Percentiles rank a stretch among this genome's conserved stretches.
Evolutionary conservation across 2,329 filamentous ascomycete genomes (phyloP).

Genomic region (Ophiostoma himal-ulmi): DNA sequence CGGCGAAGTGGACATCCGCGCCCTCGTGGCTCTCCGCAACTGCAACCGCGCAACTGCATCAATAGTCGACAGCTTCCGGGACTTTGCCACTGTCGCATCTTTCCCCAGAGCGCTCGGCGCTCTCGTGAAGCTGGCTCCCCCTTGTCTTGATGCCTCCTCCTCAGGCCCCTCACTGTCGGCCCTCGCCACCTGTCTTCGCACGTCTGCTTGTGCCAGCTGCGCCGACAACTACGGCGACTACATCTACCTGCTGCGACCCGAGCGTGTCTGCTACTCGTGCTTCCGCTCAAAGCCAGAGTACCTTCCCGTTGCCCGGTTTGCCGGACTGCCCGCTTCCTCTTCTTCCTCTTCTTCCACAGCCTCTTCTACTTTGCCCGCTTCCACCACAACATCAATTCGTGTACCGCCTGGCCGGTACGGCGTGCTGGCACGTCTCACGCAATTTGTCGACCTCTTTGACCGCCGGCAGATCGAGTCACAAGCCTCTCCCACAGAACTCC

Average conservation of each 20-base stretch:
- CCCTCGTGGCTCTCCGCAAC: slow-evolving; percentile 24
- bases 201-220: slow-evolving; percentile 23
- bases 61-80: slow-evolving; percentile 22
- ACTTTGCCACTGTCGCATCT: slow-evolving; percentile 24
- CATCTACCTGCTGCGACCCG: slow-evolving; percentile 25
- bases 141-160: not conserved
- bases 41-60: slow-evolving; percentile 22
- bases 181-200: slow-evolving; percentile 23
- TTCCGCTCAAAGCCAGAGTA: slow-evolving; percentile 25
- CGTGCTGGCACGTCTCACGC: slow-evolving; percentile 22
- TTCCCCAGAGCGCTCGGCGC: slow-evolving; percentile 25
- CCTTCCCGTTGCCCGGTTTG: slow-evolving; percentile 21
- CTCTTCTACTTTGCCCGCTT: not conserved
- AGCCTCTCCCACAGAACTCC: not conserved
- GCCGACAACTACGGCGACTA: slow-evolving; percentile 23
- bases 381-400: slow-evolving; percentile 12
- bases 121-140: slow-evolving; percentile 11
- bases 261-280: slow-evolving; percentile 26
- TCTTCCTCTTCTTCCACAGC: not conserved
- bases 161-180: slow-evolving; percentile 17
- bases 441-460: slow-evolving; percentile 24
- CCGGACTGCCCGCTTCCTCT: not conserved
- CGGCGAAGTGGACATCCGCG: slow-evolving; percentile 20
- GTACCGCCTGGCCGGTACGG: slow-evolving; percentile 25
- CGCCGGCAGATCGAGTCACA: slow-evolving; percentile 16